Evolutionary conservation across 768 basidiomycete species (phyloP).

Genomic region (Mycena polygramma): DNA sequence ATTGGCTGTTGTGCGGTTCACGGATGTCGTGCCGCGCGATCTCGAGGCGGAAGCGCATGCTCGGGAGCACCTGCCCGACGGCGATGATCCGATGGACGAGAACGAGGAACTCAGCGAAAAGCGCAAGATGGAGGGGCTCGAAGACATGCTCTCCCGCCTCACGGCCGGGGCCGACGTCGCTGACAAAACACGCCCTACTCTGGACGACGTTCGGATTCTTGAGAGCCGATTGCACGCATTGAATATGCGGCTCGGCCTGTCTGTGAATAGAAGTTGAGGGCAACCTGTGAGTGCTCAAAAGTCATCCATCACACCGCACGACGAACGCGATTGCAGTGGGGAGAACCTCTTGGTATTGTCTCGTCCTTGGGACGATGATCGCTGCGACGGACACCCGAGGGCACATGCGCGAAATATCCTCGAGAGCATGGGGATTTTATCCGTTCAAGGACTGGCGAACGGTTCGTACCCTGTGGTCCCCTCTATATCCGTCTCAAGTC

Average conservation of each 20-base stretch:
- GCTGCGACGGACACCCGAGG: background rate
- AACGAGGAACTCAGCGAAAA: constrained; percentile 61
- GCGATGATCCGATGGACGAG: constrained; percentile 48
- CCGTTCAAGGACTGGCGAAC: background rate
- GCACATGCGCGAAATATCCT: background rate
- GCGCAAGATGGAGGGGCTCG: constrained; percentile 65
- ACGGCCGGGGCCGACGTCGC: constrained; percentile 44
- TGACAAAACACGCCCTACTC: constrained; percentile 46
- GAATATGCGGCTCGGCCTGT: constrained; percentile 48
- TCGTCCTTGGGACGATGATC: background rate
- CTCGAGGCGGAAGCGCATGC: constrained; percentile 85
- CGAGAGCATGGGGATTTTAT: background rate
- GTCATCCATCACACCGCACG: background rate
- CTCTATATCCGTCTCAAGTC: too few relatives aligned
- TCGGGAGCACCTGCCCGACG: constrained; percentile 70
- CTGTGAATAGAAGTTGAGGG: constrained; percentile 42
- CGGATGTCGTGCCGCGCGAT: constrained; percentile 82
- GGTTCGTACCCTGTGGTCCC: background rate
- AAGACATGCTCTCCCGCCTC: constrained; percentile 67
- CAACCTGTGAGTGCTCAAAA: background rate
- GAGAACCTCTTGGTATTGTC: background rate
- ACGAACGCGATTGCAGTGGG: background rate
- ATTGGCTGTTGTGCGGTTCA: constrained; percentile 74
- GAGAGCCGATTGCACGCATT: constrained; percentile 53
- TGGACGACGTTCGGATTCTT: constrained; percentile 56